Percentiles rank a stretch among this genome's conserved stretches.
Conservation (phyloP, 345 rosid genomes). For the Salix viminalis region DNA sequence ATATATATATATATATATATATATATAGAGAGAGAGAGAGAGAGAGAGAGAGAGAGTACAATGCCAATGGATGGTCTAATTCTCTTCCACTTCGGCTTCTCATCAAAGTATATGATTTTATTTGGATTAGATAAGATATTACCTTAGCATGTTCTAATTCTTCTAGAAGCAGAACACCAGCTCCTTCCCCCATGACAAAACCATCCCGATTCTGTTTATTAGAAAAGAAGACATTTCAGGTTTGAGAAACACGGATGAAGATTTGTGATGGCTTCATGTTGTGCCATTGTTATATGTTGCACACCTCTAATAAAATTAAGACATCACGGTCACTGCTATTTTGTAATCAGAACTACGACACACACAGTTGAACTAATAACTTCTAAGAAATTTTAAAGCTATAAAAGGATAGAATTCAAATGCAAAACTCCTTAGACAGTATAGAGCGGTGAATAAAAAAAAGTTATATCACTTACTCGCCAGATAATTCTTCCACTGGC, state of each 20-base stretch:
- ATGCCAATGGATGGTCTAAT: neutral
- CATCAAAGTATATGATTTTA: neutral
- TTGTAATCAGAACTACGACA: neutral
- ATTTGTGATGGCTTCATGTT: neutral
- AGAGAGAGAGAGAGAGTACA: neutral
- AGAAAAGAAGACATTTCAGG: constrained; percentile 7
- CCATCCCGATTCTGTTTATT: constrained; percentile 82
- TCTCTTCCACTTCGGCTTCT: neutral
- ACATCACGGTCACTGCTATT: neutral
- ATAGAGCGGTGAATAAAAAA: neutral
- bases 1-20: no score
- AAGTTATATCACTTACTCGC: neutral
- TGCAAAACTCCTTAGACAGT: neutral
- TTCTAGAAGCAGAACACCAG: constrained; percentile 92
- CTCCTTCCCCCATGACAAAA: constrained; percentile 98
- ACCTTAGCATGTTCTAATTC: constrained; percentile 98
- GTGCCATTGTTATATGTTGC: neutral
- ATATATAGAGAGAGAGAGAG: neutral
- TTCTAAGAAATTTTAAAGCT: neutral
- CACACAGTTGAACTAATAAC: neutral
- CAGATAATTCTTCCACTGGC: neutral
- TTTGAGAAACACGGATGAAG: neutral
- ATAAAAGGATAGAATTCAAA: neutral
- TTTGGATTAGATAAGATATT: constrained; percentile 6
- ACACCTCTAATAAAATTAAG: neutral